phyloP scores from a whole-genome alignment of 1,284 basidiomycete genomes.

The Albatrellus sp. region DNA sequence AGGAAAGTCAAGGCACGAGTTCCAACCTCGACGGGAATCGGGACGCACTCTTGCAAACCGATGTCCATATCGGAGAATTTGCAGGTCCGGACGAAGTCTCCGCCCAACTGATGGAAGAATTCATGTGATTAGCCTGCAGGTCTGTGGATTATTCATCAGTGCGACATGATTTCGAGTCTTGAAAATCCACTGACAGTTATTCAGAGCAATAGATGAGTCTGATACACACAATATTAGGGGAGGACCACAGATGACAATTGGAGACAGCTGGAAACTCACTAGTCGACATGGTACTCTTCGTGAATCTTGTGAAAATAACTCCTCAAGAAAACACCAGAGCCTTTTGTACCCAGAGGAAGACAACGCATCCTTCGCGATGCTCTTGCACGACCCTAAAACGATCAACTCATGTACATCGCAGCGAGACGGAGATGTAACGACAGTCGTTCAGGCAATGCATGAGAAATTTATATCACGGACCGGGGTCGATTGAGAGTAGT shows the following conservation, averaged over 20 bases:
- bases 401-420: too few relatives aligned
- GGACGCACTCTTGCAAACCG: slow-evolving; percentile 41
- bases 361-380: too few relatives aligned
- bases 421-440: too few relatives aligned
- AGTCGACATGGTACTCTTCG: too few relatives aligned
- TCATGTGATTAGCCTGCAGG: slow-evolving; percentile 31
- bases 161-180: neutral
- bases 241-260: neutral
- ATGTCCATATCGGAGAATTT: slow-evolving; percentile 43
- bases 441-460: too few relatives aligned
- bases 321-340: too few relatives aligned
- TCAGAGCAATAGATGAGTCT: slow-evolving; percentile 13
- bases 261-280: too few relatives aligned
- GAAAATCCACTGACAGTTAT: slow-evolving; percentile 16
- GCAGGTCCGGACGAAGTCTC: slow-evolving; percentile 32
- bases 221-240: slow-evolving; percentile 11
- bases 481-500: too few relatives aligned
- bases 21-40: slow-evolving; percentile 3
- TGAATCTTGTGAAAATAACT: too few relatives aligned
- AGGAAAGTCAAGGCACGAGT: neutral
- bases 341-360: too few relatives aligned
- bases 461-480: too few relatives aligned
- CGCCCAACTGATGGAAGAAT: slow-evolving; percentile 38
- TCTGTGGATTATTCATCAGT: slow-evolving; percentile 22
- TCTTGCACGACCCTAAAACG: too few relatives aligned